Evolutionary conservation across 2,329 filamentous ascomycete species (phyloP).

Genomic region (Hypomyces rosellus): DNA sequence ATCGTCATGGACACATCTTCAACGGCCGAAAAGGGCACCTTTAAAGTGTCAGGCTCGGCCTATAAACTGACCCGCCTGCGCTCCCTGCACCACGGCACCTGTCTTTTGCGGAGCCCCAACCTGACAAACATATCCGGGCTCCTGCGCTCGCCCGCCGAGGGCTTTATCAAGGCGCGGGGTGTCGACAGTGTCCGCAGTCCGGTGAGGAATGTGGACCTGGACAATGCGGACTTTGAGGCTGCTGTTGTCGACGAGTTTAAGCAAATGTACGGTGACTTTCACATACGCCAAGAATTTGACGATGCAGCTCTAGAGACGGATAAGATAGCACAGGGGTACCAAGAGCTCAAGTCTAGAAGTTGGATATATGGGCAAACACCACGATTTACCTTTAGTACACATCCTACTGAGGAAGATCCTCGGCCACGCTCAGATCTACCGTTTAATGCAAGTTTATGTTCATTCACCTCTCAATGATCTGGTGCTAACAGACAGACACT

Average conservation of each 20-base stretch:
- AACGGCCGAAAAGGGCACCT: constrained; percentile 27
- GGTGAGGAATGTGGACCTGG: constrained; percentile 69
- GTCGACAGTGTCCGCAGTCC: constrained; percentile 87
- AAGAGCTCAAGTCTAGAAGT: constrained; percentile 45
- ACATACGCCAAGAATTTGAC: constrained; percentile 38
- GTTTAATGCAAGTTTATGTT: constrained; percentile 31
- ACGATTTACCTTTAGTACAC: constrained; percentile 65
- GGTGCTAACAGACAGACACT: not conserved
- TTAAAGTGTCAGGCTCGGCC: constrained; percentile 89
- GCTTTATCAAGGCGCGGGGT: constrained; percentile 72
- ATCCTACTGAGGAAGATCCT: constrained; percentile 52
- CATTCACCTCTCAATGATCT: not conserved
- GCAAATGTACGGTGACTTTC: constrained; percentile 52
- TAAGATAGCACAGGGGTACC: constrained; percentile 37
- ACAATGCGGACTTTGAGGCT: constrained; percentile 38
- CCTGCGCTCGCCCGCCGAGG: constrained; percentile 70
- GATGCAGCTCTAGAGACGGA: constrained; percentile 42
- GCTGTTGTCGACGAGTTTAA: constrained; percentile 61
- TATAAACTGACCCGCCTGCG: constrained; percentile 83
- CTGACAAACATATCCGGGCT: constrained; percentile 62
- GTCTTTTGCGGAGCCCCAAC: constrained; percentile 72
- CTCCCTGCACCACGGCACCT: constrained; percentile 89
- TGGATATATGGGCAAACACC: constrained; percentile 88
- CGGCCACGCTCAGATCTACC: constrained; percentile 47
- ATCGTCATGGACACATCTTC: constrained; percentile 63